A percentile compares a stretch with the other conserved stretches of the same genome.
Conservation (phyloP, 106 monocot species). For the Allium cepa region DNA sequence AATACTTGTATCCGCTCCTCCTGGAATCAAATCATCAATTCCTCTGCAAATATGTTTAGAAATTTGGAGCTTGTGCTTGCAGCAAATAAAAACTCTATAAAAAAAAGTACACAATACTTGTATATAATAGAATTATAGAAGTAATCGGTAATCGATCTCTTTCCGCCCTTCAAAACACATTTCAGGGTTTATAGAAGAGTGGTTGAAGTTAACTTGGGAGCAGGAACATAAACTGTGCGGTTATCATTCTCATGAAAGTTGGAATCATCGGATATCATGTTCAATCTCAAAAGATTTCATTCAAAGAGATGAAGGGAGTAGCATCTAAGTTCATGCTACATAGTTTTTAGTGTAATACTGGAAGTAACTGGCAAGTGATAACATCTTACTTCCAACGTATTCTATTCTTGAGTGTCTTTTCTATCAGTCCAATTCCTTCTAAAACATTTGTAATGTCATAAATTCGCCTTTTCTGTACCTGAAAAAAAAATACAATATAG, state of each 20-base stretch:
- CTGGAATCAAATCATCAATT: conserved; percentile 44
- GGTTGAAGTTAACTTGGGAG: background rate
- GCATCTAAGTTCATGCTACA: too few species aligned
- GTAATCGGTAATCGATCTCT: too few species aligned
- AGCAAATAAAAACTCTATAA: too few species aligned
- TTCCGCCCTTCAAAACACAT: background rate
- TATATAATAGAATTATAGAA: too few species aligned
- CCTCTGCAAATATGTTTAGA: conserved; percentile 30
- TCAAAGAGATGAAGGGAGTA: too few species aligned
- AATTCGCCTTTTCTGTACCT: conserved; percentile 92
- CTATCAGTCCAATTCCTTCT: conserved; percentile 90
- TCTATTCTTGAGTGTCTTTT: conserved; percentile 84
- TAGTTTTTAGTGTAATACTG: too few species aligned
- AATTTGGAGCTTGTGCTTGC: too few species aligned
- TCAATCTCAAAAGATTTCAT: too few species aligned
- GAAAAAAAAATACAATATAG: background rate
- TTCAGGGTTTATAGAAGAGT: background rate
- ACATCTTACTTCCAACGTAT: conserved; percentile 78
- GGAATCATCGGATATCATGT: too few species aligned
- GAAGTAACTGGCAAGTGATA: background rate
- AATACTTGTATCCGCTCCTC: conserved; percentile 39
- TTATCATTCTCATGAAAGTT: too few species aligned
- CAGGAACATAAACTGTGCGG: too few species aligned
- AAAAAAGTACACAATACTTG: too few species aligned
- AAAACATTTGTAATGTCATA: conserved; percentile 98